These are phyloP conservation scores for Allodekkera sacchari DNA, from an alignment of 805 yeast genomes.

Conservation along the genomic window DNA sequence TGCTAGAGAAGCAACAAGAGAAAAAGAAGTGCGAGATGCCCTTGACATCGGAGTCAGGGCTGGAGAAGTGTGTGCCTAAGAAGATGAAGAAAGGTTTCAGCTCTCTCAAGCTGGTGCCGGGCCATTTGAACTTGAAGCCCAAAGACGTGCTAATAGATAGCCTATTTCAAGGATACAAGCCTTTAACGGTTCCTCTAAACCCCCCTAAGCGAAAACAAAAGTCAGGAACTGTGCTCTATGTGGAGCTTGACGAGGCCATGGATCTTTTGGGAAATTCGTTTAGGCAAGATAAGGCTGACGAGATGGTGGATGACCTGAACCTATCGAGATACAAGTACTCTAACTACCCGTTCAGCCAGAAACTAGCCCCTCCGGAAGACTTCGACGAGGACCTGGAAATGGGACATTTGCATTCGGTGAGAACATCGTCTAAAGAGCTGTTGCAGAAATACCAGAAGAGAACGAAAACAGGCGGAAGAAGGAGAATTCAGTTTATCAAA, in stretches of 20 bases:
- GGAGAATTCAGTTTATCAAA: background rate
- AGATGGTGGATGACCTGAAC: conserved; percentile 11
- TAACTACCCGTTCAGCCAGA: conserved; percentile 17
- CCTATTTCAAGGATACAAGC: conserved; percentile 29
- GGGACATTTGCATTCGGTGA: too few relatives aligned
- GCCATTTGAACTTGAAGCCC: conserved; percentile 23
- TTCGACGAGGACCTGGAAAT: conserved; percentile 5
- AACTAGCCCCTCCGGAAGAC: conserved; percentile 13
- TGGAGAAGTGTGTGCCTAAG: conserved; percentile 1
- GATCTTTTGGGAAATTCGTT: conserved; percentile 2
- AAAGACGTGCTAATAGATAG: conserved; percentile 26
- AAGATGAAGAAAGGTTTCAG: conserved; percentile 25
- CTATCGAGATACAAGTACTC: conserved; percentile 15
- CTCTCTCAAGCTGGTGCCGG: conserved; percentile 26
- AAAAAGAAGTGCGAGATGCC: background rate
- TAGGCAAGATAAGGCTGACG: conserved; percentile 1
- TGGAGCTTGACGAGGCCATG: conserved; percentile 25
- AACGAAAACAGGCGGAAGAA: background rate
- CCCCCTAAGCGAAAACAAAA: conserved; percentile 16
- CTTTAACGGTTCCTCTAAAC: conserved; percentile 24
- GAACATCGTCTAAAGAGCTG: too few relatives aligned
- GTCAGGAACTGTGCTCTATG: conserved; percentile 20
- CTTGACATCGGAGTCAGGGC: conserved; percentile 4
- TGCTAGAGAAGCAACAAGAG: conserved; percentile 5
- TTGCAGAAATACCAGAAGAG: background rate